A percentile compares a stretch with the other conserved stretches of the same genome.
phyloP scores from a whole-genome alignment of 106 monocot genomes.

The Iris macrosiphon region DNA sequence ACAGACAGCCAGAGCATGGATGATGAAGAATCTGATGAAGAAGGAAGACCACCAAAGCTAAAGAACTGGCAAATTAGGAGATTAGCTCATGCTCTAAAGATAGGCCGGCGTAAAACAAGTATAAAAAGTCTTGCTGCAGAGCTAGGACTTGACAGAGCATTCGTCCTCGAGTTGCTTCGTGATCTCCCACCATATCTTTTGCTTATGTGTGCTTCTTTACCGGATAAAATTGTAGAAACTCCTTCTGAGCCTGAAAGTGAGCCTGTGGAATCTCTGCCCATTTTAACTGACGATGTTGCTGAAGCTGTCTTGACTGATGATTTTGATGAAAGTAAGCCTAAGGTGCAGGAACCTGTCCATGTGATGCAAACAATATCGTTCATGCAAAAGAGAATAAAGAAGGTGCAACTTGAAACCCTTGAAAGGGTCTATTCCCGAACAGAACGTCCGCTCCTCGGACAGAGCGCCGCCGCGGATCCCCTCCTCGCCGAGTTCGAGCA shows the following conservation, averaged over 20 bases:
- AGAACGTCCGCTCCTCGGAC: too few species aligned
- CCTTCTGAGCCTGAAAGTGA: slow-evolving; percentile 16
- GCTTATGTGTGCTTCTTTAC: slow-evolving; percentile 69
- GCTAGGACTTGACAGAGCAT: slow-evolving; percentile 71
- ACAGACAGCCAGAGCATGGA: too few species aligned
- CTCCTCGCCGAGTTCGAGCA: too few species aligned
- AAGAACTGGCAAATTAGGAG: slow-evolving; percentile 89
- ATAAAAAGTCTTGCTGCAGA: slow-evolving; percentile 90
- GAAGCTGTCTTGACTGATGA: too few species aligned
- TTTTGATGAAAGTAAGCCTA: slow-evolving; percentile 31
- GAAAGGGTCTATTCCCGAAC: slow-evolving; percentile 78
- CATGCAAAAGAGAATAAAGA: slow-evolving; percentile 74
- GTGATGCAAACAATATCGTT: slow-evolving; percentile 53
- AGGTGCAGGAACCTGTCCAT: slow-evolving; percentile 49
- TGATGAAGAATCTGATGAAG: slow-evolving; percentile 33
- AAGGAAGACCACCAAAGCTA: slow-evolving; percentile 38
- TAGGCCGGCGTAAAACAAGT: slow-evolving; percentile 75
- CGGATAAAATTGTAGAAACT: slow-evolving; percentile 42
- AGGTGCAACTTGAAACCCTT: slow-evolving; percentile 73
- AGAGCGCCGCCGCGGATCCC: too few species aligned
- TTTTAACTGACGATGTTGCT: background rate
- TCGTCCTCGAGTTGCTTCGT: slow-evolving; percentile 83
- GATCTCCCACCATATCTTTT: slow-evolving; percentile 85
- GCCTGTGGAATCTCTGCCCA: slow-evolving; percentile 11
- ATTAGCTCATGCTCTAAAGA: slow-evolving; percentile 73